phyloP scores from a whole-genome alignment of 768 basidiomycete species.

The Rhodotorula diobovata region DNA sequence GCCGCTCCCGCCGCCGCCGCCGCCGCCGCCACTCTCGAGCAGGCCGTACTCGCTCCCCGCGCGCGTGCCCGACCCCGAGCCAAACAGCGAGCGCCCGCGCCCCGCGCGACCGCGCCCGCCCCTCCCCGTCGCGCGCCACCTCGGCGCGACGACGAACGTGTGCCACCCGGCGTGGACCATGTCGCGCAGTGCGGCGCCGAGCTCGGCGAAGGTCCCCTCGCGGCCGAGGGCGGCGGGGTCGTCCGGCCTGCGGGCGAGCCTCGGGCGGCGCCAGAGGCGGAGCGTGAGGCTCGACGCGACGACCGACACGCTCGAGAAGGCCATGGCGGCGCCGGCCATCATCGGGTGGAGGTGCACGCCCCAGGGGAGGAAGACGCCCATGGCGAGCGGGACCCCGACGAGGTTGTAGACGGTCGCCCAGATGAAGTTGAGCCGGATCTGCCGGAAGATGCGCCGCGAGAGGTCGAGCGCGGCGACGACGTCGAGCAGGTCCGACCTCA shows the following conservation, averaged over 20 bases:
- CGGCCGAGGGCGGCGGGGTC: constrained; percentile 22
- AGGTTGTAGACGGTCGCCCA: constrained; percentile 74
- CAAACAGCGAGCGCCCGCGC: too few species aligned
- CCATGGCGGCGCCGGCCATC: constrained; percentile 99
- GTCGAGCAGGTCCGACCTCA: constrained; percentile 93
- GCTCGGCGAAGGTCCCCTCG: constrained; percentile 27
- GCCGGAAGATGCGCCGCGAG: constrained; percentile 76
- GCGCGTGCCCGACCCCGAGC: not conserved
- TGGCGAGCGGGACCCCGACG: constrained; percentile 77
- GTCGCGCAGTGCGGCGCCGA: constrained; percentile 15
- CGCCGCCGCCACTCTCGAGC: not conserved
- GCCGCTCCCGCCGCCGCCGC: not conserved
- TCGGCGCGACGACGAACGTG: constrained; percentile 4
- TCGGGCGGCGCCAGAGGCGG: constrained; percentile 63
- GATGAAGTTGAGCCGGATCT: constrained; percentile 85
- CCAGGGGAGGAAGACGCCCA: constrained; percentile 90
- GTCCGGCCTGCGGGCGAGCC: constrained; percentile 28
- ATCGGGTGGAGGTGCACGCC: constrained; percentile 93
- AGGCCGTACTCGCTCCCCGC: constrained; percentile 36
- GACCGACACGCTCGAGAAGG: constrained; percentile 92
- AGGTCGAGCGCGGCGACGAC: constrained; percentile 95
- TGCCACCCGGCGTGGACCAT: constrained; percentile 9
- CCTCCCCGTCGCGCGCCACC: not conserved
- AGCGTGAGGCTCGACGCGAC: constrained; percentile 83
- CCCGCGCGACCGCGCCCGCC: not conserved